Base-by-base conservation (phyloP, 2,329 filamentous ascomycete species). In the Pestalotiopsis sp. region DNA sequence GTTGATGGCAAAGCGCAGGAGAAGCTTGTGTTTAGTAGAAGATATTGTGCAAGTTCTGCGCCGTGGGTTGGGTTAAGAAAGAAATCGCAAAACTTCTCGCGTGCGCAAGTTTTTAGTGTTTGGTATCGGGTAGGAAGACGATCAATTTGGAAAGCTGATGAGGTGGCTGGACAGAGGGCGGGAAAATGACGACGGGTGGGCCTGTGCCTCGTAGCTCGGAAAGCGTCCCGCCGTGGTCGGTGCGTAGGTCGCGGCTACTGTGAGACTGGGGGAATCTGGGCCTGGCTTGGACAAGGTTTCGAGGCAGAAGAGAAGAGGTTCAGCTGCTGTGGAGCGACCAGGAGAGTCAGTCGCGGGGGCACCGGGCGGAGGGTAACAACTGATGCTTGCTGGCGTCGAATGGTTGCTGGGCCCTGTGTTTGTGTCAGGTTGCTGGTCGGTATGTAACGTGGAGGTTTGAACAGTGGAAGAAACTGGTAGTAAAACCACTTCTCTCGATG, bases 111-210 rank as follows among this genome's bases (percentile, higher is more conserved):
- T 35, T 35, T 52, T 35, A 20, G 56, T 55, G 66, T 60, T 24
- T 24, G 48, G 30, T 63, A 17, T 58, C 65, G 35, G 30, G 38
- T 58, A 24, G 59, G 66, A 55, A 40, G 52, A 35, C 30, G 64
- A 55, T 56, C 30, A 56, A 55, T 56, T 38, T 35, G 52, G 60
- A 61, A 66, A 55, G 60, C 57, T 62, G 65, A 38, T 67, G 65
- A 69, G 65, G 68, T 69, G 68, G 68, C 68, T 69, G 68, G 68
- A 22, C 13, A 24, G 59, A 38, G 20, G 22, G 67, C 35, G 65
- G 68, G 68, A 69, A 67, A 59, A 69, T 69, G 68, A 69, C 68
- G 68, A 69, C 65, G 64, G 44, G 66, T 62, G 61, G 59, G 66
- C 57, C 62, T 26, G 66, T 68, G 66, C 64, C 20, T 61, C 26